Base-by-base conservation (phyloP, 2,329 filamentous ascomycete genomes). In the Teratosphaeria nubilosa region DNA sequence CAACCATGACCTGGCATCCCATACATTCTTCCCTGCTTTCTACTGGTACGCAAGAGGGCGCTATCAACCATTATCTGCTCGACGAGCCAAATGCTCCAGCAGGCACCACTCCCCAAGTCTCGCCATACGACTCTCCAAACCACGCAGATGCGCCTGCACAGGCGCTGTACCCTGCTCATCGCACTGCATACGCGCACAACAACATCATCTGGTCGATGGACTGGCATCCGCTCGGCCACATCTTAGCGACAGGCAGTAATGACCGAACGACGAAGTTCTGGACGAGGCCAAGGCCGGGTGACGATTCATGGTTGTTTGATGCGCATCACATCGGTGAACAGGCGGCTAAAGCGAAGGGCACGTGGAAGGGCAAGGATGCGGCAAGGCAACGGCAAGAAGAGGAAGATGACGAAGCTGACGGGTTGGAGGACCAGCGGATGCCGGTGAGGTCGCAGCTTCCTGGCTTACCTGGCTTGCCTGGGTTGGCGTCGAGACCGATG, bases 161-260 rank as follows among this genome's bases (percentile, higher is more conserved):
- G 73, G 88, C 90, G n/a, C 89, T 99, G 61, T 90, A 90, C 70
- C 94, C 94, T 1, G 90, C 91, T 3, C 92, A 97, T 76, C 87
- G 85, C 68, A 76, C 96, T 32, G 84, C 88, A 7, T 92, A 86
- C 69, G 94, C 94, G 0, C 94, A 99, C 72, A 89, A 95, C 65
- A 95, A 91, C 71, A 90, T 91, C 20, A 94, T 99, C 63, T 99
- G 94, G 94, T 95, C 91, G 20, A 82, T 99, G 54, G 91, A 96
- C 76, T 99, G 94, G 91, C 94, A 99, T 71, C 94, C 94, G 0
- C 80, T 97, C 0, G 94, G 94, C 30, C 94, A 99, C 70, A 92
- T 99, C 62, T 82, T 99, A 7, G 91, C 91, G 0, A 95, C 92
- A 1, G 94, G 94, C 13, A 96, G 91, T 11, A 97, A 99, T 72